Percentiles rank a stretch among this genome's conserved stretches.
Evolutionary conservation across 768 basidiomycete genomes (phyloP).

Genomic region (Hericium erinaceus): DNA sequence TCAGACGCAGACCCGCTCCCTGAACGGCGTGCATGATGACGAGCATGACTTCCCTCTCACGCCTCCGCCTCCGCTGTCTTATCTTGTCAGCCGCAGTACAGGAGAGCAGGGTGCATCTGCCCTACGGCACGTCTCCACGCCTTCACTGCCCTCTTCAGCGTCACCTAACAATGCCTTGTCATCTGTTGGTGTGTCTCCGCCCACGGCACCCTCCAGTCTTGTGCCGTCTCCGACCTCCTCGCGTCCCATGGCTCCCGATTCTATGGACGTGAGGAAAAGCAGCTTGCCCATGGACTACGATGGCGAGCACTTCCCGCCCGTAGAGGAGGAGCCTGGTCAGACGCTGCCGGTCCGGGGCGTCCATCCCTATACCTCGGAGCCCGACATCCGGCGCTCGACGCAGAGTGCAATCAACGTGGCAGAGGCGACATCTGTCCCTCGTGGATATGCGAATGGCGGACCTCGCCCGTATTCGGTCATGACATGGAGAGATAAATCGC

Average conservation of each 20-base stretch:
- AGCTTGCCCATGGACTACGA: conserved; percentile 33
- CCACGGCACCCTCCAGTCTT: conserved; percentile 67
- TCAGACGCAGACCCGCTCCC: conserved; percentile 27
- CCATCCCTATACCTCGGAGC: conserved; percentile 50
- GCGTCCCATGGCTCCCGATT: conserved; percentile 52
- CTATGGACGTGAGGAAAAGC: conserved; percentile 33
- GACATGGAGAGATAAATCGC: conserved; percentile 56
- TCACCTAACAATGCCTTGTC: conserved; percentile 47
- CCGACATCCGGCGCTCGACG: conserved; percentile 45
- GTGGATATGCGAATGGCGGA: conserved; percentile 4
- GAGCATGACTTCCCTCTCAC: conserved; percentile 66
- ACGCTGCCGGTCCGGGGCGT: conserved; percentile 21
- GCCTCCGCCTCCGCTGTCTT: conserved; percentile 87
- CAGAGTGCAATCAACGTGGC: conserved; percentile 14
- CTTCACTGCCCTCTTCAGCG: conserved; percentile 52
- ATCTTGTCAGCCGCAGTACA: conserved; percentile 57
- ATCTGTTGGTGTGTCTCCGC: conserved; percentile 59
- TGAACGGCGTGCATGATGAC: conserved; percentile 34
- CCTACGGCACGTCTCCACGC: conserved; percentile 57
- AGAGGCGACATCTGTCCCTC: conserved; percentile 16
- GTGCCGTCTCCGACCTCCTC: conserved; percentile 71
- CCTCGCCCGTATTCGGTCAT: conserved; percentile 6
- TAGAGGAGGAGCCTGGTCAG: conserved; percentile 9
- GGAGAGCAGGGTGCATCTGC: conserved; percentile 39
- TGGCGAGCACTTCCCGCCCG: conserved; percentile 24